Conservation (phyloP, 495 filamentous ascomycete genomes). For the Penicillium canescens region DNA sequence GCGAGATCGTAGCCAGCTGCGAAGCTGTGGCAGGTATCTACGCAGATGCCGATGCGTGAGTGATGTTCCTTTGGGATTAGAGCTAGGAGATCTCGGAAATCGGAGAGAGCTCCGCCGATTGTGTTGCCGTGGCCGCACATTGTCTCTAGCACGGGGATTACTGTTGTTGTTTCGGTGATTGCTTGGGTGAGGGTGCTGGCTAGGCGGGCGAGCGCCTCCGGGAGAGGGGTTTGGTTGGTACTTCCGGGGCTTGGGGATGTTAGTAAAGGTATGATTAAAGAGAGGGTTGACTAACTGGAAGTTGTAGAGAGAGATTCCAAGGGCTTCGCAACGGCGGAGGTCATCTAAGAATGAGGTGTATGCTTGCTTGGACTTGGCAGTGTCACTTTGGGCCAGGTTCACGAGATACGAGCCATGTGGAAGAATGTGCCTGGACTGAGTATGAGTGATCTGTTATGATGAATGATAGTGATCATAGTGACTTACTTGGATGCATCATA, state of each 20-base stretch:
- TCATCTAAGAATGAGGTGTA: conserved; percentile 89
- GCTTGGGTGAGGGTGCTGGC: conserved; percentile 77
- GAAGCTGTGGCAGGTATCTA: conserved; percentile 96
- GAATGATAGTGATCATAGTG: not conserved
- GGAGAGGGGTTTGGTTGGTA: conserved; percentile 62
- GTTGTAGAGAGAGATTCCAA: conserved; percentile 90
- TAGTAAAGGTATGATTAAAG: conserved; percentile 10
- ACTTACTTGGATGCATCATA: conserved; percentile 66
- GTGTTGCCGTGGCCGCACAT: conserved; percentile 91
- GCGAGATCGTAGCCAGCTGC: conserved; percentile 90
- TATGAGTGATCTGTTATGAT: not conserved
- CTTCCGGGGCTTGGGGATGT: conserved; percentile 64
- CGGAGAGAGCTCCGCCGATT: conserved; percentile 81
- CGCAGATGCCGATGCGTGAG: conserved; percentile 86
- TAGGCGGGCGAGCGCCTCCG: conserved; percentile 73
- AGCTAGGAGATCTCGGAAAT: conserved; percentile 80
- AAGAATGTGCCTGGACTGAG: conserved; percentile 60
- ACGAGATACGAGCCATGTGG: conserved; percentile 96
- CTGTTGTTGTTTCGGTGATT: conserved; percentile 69
- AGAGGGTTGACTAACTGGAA: conserved; percentile 65
- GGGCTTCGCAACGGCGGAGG: conserved; percentile 79
- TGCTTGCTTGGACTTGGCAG: conserved; percentile 78
- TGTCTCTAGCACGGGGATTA: conserved; percentile 86
- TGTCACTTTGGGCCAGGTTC: conserved; percentile 84
- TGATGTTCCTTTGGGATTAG: conserved; percentile 70